Evolutionary conservation across 2,329 filamentous ascomycete species (phyloP).

Genomic region (Hypoxylon sp.): DNA sequence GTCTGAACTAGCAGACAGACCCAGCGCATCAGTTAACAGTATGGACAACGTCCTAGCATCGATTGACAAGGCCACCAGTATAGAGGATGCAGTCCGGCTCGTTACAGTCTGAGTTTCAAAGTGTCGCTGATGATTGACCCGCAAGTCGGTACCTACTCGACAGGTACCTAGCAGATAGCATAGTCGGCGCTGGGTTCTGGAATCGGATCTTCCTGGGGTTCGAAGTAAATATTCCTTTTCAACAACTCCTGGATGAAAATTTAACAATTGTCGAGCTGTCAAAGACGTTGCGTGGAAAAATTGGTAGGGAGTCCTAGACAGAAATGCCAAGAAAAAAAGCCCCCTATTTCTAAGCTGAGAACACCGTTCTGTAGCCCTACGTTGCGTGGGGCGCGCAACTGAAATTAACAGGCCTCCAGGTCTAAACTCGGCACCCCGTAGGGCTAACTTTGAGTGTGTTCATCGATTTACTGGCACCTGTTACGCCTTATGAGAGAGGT

Average conservation of each 20-base stretch:
- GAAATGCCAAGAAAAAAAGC: not conserved
- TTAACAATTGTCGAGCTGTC: slow-evolving; percentile 44
- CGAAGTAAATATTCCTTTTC: slow-evolving; percentile 57
- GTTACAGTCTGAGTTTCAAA: too few species aligned
- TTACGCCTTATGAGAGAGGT: too few species aligned
- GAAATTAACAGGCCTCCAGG: not conserved
- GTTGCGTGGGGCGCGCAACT: not conserved
- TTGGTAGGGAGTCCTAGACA: not conserved
- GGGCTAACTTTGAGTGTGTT: not conserved
- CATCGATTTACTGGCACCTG: too few species aligned
- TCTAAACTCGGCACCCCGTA: not conserved
- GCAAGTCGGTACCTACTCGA: too few species aligned
- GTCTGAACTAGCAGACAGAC: too few species aligned
- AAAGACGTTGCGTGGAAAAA: not conserved
- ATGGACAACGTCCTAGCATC: not conserved
- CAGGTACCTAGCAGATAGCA: slow-evolving; percentile 47
- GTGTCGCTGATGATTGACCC: too few species aligned
- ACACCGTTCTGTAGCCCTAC: not conserved
- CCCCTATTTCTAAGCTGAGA: not conserved
- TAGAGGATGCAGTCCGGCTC: too few species aligned
- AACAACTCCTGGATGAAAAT: slow-evolving; percentile 51
- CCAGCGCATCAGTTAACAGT: not conserved
- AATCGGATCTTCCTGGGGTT: slow-evolving; percentile 56
- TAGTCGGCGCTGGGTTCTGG: slow-evolving; percentile 57
- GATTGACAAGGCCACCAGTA: not conserved